Base-by-base conservation (phyloP, 164 flowering plant species). In the Aristolochia fimbriata region DNA sequence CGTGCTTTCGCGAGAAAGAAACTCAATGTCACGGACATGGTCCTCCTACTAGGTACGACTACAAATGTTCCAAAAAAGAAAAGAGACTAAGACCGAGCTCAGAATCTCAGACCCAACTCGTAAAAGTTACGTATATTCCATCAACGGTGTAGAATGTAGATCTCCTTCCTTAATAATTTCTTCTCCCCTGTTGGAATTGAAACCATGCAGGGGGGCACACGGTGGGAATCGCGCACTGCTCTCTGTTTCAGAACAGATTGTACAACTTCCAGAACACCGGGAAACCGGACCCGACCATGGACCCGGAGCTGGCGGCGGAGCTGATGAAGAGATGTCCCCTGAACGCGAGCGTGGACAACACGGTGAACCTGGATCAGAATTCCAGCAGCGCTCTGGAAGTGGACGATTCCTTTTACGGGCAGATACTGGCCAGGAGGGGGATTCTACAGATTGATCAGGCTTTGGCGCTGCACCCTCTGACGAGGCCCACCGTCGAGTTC, bases 171-270 rank as follows among this genome's bases (percentile, higher is more conserved):
- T n/a, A 57, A 4, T 33, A 41, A 13, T 1, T 10, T 13, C 49
- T 24, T 15, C 15, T 15, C 6, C 30, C 30, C n/a, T n/a, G n/a
- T n/a, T n/a, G n/a, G n/a, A n/a, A n/a, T n/a, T n/a, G 37, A 31
- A 15, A 62, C 20, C 58, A 14, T 62, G 20, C 58, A 79, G 85
- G 91, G 24, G 83, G 77, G 1, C 91, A 82, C 73, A 79, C 84
- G 0, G 72, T 82, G 16, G 91, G 91, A 3, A 31, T 70, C 4
- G 49, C 84, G 11, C 84, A 81, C 51, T 85, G 91, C 59, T 45
- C 64, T 0, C 8, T 72, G 45, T 27, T 81, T 65, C 23, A 31
- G 43, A 70, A 78, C 49, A 74, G 88, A 6, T 71, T 83, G 22
- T 81, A 79, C 75, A 74, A 80, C 59, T 83, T 73, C 71, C 21